Conservation (phyloP, 768 basidiomycete genomes). For the Imleria badia region DNA sequence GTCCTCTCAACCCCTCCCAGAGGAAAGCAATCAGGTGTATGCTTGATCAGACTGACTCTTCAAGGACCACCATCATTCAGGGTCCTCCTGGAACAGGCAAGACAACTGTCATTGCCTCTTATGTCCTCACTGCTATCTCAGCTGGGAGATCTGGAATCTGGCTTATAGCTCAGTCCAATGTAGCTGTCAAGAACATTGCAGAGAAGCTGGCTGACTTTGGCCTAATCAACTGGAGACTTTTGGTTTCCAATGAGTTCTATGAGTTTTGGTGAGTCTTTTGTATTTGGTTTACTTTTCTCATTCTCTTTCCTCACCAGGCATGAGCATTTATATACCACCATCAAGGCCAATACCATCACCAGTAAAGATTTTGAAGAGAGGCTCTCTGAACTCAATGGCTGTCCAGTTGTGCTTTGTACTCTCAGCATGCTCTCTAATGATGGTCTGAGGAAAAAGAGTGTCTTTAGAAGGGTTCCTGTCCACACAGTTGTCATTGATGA, state of each 20-base stretch:
- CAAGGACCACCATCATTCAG: constrained; percentile 37
- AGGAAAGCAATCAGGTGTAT: too few relatives aligned
- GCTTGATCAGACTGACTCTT: constrained; percentile 35
- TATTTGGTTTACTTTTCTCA: background rate
- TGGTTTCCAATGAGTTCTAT: constrained; percentile 71
- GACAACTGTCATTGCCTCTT: constrained; percentile 69
- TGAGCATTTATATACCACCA: constrained; percentile 65
- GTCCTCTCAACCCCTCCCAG: too few relatives aligned
- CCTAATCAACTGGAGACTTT: constrained; percentile 58
- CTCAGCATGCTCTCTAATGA: constrained; percentile 67
- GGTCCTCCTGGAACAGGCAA: constrained; percentile 74
- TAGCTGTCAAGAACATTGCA: constrained; percentile 88
- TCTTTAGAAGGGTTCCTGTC: constrained; percentile 36
- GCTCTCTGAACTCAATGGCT: constrained; percentile 36
- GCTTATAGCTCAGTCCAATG: constrained; percentile 83
- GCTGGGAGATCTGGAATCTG: constrained; percentile 55
- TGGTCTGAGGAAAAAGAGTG: constrained; percentile 13
- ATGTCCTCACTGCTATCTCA: constrained; percentile 48
- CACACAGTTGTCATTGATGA: constrained; percentile 59
- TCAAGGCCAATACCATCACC: constrained; percentile 51
- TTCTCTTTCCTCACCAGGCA: constrained; percentile 53
- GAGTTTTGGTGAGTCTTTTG: constrained; percentile 53
- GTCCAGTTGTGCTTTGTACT: constrained; percentile 71
- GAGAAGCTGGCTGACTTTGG: constrained; percentile 64
- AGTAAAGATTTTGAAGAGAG: constrained; percentile 39